phyloP scores from a whole-genome alignment of 495 filamentous ascomycete species.

The Aspergillus bridgeri region DNA sequence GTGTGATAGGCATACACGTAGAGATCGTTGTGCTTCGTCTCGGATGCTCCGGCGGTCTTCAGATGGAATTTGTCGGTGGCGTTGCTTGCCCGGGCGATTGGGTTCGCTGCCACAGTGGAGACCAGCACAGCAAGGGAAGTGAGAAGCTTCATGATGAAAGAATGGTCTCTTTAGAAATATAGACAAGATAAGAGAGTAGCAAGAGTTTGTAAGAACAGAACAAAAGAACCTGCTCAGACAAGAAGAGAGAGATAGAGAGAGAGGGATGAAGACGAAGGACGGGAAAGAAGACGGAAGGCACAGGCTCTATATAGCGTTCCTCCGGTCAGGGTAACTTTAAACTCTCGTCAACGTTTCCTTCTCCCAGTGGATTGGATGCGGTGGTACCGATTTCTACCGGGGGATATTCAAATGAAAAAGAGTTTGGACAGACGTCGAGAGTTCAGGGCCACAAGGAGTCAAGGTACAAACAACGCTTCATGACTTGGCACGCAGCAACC shows the following conservation, averaged over 20 bases:
- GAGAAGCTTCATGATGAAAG: constrained; percentile 34
- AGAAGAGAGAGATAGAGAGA: background rate
- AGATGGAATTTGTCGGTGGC: constrained; percentile 37
- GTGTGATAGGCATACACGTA: constrained; percentile 49
- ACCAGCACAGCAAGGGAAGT: constrained; percentile 27
- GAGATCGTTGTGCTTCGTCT: constrained; percentile 37
- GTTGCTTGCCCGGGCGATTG: constrained; percentile 12
- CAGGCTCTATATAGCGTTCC: background rate
- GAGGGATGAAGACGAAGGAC: background rate
- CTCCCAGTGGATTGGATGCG: background rate
- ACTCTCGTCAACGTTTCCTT: background rate
- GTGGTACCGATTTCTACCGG: background rate
- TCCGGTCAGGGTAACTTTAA: background rate
- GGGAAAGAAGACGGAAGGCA: background rate
- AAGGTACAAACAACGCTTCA: background rate
- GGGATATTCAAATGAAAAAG: background rate
- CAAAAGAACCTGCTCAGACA: background rate
- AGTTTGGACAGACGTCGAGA: background rate
- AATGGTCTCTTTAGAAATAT: background rate
- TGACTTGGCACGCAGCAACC: background rate
- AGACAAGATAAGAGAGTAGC: constrained; percentile 4
- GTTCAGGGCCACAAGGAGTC: background rate
- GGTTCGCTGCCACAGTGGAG: constrained; percentile 24
- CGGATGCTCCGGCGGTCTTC: constrained; percentile 35
- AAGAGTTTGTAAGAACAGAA: background rate